These are phyloP conservation scores for Leucaena leucocephala DNA, from an alignment of 306 rosid species.

Conservation along the genomic window DNA sequence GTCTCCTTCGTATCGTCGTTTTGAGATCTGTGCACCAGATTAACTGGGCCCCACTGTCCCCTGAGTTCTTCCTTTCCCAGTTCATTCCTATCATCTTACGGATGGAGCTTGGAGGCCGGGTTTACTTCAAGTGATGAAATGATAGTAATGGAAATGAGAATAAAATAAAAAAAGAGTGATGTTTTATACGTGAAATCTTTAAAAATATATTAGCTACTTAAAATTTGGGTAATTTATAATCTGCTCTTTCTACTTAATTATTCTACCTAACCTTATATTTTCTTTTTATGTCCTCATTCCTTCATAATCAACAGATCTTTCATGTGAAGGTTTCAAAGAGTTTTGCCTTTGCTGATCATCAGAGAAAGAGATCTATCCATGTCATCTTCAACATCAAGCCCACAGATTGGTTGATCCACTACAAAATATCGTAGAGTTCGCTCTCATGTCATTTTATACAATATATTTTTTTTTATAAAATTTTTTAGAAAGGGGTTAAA, in stretches of 20 bases:
- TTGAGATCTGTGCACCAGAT: conserved; percentile 9
- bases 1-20: conserved; percentile 36
- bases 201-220: too few species aligned
- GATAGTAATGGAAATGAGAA: too few species aligned
- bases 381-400: not conserved
- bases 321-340: not conserved
- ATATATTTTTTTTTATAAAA: too few species aligned
- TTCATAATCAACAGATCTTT: not conserved
- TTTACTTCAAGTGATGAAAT: not conserved
- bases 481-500: too few species aligned
- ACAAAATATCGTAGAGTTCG: not conserved
- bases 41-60: conserved; percentile 16
- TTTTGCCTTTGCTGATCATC: too few species aligned
- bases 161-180: too few species aligned
- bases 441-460: not conserved
- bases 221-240: too few species aligned
- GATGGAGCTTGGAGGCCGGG: not conserved
- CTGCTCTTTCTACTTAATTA: too few species aligned
- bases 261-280: too few species aligned
- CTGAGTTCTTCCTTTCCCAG: not conserved
- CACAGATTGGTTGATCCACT: not conserved
- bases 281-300: too few species aligned
- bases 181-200: too few species aligned
- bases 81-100: not conserved
- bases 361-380: too few species aligned